Conservation (phyloP, 768 basidiomycete genomes). For the Leccinum sublutescens region DNA sequence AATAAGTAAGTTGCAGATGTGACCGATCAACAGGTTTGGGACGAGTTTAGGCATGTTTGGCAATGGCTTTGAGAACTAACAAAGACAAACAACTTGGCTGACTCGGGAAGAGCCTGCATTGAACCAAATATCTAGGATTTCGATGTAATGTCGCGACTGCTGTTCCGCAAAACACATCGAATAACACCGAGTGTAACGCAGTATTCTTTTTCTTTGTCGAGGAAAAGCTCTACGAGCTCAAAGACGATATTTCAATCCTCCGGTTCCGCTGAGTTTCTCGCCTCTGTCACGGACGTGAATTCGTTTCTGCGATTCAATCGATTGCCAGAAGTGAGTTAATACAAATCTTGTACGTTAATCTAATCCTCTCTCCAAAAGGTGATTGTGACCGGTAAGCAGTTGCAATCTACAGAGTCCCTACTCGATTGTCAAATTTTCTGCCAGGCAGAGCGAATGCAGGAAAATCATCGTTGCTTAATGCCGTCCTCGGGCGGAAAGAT, state of each 20-base stretch:
- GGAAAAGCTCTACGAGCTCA: slow-evolving; percentile 14
- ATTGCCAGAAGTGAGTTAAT: slow-evolving; percentile 30
- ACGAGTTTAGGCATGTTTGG: slow-evolving; percentile 26
- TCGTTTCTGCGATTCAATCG: slow-evolving; percentile 19
- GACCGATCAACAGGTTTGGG: not conserved
- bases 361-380: slow-evolving; percentile 16
- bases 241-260: slow-evolving; percentile 23
- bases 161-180: not conserved
- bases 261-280: slow-evolving; percentile 30
- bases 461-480: slow-evolving; percentile 73
- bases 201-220: not conserved
- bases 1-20: not conserved
- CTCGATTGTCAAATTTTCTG: not conserved
- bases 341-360: not conserved
- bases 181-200: not conserved
- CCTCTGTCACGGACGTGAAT: slow-evolving; percentile 15
- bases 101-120: not conserved
- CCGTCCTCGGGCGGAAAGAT: slow-evolving; percentile 55
- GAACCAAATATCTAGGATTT: not conserved
- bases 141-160: not conserved
- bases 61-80: slow-evolving; percentile 23
- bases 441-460: slow-evolving; percentile 77
- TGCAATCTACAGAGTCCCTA: not conserved
- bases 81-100: slow-evolving; percentile 18
- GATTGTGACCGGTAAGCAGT: slow-evolving; percentile 27